Evolutionary conservation across 1,284 basidiomycete species (phyloP).

Genomic region (Blastosporella zonata): DNA sequence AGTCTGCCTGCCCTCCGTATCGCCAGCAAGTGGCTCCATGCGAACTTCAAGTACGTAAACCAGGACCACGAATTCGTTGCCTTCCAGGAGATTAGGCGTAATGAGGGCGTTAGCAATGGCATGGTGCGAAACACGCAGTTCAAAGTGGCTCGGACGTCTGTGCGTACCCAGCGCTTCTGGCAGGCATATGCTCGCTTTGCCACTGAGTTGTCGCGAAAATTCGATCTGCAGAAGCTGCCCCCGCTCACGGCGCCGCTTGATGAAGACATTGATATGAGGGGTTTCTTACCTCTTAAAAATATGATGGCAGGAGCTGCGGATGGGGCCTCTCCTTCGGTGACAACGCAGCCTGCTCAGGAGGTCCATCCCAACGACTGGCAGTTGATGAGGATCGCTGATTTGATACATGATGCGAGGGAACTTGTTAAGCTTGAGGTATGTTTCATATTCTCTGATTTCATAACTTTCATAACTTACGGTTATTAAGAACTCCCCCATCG

Average conservation of each 20-base stretch:
- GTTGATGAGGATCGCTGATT: slow-evolving; percentile 88
- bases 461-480: not conserved
- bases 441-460: slow-evolving; percentile 5
- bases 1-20: slow-evolving; percentile 87
- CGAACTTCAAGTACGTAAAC: slow-evolving; percentile 73
- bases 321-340: slow-evolving; percentile 19
- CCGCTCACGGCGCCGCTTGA: slow-evolving; percentile 68
- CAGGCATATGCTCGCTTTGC: slow-evolving; percentile 67
- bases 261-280: slow-evolving; percentile 89
- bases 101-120: slow-evolving; percentile 23
- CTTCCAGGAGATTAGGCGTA: slow-evolving; percentile 27
- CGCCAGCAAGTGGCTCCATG: slow-evolving; percentile 84
- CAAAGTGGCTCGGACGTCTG: slow-evolving; percentile 31
- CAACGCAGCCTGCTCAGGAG: slow-evolving; percentile 31
- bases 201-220: slow-evolving; percentile 60
- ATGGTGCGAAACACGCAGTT: slow-evolving; percentile 23
- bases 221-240: slow-evolving; percentile 71
- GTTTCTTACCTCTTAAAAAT: slow-evolving; percentile 80
- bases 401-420: slow-evolving; percentile 72
- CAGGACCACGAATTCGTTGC: slow-evolving; percentile 38
- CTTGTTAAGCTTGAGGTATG: slow-evolving; percentile 61
- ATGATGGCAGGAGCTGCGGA: slow-evolving; percentile 36
- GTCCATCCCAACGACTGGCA: slow-evolving; percentile 95
- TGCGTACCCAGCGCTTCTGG: slow-evolving; percentile 66
- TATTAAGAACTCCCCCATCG: slow-evolving; percentile 41